Evolutionary conservation across 2,329 filamentous ascomycete species (phyloP), one percentile per base, ranked within the genome.

Genomic region (Trichoderma polysporum): DNA sequence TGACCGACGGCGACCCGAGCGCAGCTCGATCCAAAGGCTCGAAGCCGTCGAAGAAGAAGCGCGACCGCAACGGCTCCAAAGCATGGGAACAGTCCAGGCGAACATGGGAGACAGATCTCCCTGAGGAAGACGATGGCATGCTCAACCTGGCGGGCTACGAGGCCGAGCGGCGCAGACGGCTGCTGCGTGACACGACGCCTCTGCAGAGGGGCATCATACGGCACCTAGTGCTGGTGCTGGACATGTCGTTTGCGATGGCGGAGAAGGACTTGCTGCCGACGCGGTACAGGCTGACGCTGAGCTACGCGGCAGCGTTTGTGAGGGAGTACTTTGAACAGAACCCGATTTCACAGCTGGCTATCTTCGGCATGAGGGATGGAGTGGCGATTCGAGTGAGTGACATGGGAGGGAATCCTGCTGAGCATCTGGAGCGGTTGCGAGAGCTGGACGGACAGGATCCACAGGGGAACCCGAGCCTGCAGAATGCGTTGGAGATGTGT

Each of bases 281-380:
- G 50, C 88, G 94, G 68, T 94, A 94, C 78, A 86, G 93, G 41
- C 86, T 97, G 35, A 91, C 90, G 61, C 85, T 97, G 74, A 89
- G 89, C 70, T 96, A 93, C 78, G 91, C 93, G 17, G 87, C 90
- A 70, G 90, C 93, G 66, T 99, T 98, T 78, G 91, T 98, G 57
- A 86, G 90, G 68, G 94, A 97, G 77, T 99, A 93, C 80, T 99
- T 98, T 76, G 95, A 98, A 79, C 95, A 99, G 79, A 99, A 99
- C 74, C 95, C 95, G 12, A 98, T 99, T 71, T 97, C 93, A 10
- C 95, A 99, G 79, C 86, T 99, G 66, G 94, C 91, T 27, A 90
- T 99, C 33, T 83, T 99, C 45, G 94, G 92, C 59, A 97, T 98
- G 91, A 88, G 92, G 69, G 95, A 98, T 76, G 95, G 95, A 17